Base-by-base conservation (phyloP, 345 rosid species). In the Noccaea caerulescens region DNA sequence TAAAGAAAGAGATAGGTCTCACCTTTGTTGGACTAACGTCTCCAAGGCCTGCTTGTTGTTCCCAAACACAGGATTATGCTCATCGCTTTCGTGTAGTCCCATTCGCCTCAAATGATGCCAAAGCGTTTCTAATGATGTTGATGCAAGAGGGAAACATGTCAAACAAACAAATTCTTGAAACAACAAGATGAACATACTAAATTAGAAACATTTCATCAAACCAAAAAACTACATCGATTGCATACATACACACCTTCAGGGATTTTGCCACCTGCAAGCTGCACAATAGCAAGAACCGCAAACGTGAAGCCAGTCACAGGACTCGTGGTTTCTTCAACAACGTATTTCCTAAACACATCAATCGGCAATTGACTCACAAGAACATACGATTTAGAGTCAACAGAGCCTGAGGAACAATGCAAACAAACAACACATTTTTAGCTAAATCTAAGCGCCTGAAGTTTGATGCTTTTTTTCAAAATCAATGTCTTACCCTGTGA, bases 21-120 rank as follows among this genome's bases (percentile, higher is more conserved):
- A 90, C 98, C 96, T 91, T 83, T 89, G 96, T 77, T 86, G 93
- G 63, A 91, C 95, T 68, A 89, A 82, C 0, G 80, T 79, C 83
- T 94, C 96, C 66, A 94, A 16, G 14, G 86, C 79, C 79, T 88
- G 90, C 83, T 91, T 94, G 62, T 80, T 75, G 79, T 82, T 86
- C 20, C 98, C 99, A 54, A 89, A 83, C 55, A 82, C 84, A 1
- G 87, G 85, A 76, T 88, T 88, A 80, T 65, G 85, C 79, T 80
- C 92, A 77, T 87, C 88, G 58, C 14, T 79, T 72, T 87, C 96
- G 46, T 63, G 72, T 77, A 91, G 70, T 46, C 95, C 93, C 87
- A 89, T 64, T 42, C 85, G 82, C 75, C 57, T 85, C 81, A 94
- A 78, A 63, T 91, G 93, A 79, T 82, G 85, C 98, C 99, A 94